These are phyloP conservation scores for Zarea fungicola DNA, from an alignment of 2,329 filamentous ascomycete genomes.

Conservation along the genomic window DNA sequence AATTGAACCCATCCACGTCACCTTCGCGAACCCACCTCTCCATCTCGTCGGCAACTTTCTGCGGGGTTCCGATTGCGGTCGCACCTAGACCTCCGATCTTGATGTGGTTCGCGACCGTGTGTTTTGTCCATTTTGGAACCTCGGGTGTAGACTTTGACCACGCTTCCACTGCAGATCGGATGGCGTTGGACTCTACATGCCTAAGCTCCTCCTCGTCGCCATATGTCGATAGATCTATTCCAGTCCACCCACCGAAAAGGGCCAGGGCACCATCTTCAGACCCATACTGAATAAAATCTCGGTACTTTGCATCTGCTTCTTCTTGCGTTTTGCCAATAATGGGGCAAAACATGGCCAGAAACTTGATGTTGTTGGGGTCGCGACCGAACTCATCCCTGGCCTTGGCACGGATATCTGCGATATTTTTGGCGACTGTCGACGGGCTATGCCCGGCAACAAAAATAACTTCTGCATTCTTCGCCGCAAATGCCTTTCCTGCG, in stretches of 20 bases:
- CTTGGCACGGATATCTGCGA: constrained; percentile 50
- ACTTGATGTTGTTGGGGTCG: constrained; percentile 52
- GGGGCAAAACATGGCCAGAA: constrained; percentile 53
- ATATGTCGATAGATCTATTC: constrained; percentile 57
- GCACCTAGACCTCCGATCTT: constrained; percentile 28
- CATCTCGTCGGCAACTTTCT: constrained; percentile 28
- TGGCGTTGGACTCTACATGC: constrained; percentile 56
- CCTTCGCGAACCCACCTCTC: constrained; percentile 41
- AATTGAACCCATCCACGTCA: constrained; percentile 55
- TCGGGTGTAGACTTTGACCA: constrained; percentile 37
- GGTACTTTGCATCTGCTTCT: constrained; percentile 46
- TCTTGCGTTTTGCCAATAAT: constrained; percentile 56
- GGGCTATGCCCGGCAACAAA: constrained; percentile 57
- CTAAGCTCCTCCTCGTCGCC: constrained; percentile 59
- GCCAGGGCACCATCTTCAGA: constrained; percentile 58
- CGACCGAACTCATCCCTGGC: constrained; percentile 45
- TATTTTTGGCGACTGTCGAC: constrained; percentile 46
- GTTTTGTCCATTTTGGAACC: constrained; percentile 31
- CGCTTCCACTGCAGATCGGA: constrained; percentile 44
- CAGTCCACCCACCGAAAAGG: constrained; percentile 63
- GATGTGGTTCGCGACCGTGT: constrained; percentile 28
- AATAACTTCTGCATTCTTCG: constrained; percentile 60
- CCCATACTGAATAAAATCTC: constrained; percentile 50
- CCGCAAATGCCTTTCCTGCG: constrained; percentile 55
- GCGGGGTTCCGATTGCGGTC: constrained; percentile 25